Base-by-base conservation (phyloP, 495 filamentous ascomycete genomes). In the Cercophora scortea region DNA sequence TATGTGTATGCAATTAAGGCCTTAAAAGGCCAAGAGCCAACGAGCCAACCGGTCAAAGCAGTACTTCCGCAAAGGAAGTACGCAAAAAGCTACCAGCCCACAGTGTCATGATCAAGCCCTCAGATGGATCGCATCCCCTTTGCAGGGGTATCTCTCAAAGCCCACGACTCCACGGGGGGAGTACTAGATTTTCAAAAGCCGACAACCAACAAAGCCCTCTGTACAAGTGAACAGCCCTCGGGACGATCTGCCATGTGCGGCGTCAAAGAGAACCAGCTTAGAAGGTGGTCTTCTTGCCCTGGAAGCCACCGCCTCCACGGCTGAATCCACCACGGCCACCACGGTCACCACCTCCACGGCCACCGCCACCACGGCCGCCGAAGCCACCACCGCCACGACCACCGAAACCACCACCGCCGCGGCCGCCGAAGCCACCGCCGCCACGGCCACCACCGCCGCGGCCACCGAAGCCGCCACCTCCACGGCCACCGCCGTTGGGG, bases 261-360 rank as follows among this genome's bases (percentile, higher is more conserved):
- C 70, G 19, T 25, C 25, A 25, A 5, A 25, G 34, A n/a, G n/a
- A n/a, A 57, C 32, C 57, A 63, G 54, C 56, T 79, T 86, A 88
- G 68, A 98, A 96, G 58, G 86, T 93, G 69, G 81, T 84, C 83
- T 94, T 95, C 78, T 85, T 86, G 62, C 93, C 93, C 74, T 88
- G 78, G 79, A 91, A 96, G 46, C 79, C 73, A 38, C 74, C 58
- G 47, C 80, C 74, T 47, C 80, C 74, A 48, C 71, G 70, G 34
- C 72, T 63, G 52, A 73, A 69, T 32, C 74, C 60, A 41, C 74
- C 67, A 45, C 73, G 63, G 49, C 61, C 52, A 18, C 60, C 55
- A 41, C 56, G 49, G 47, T 58, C 51, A 18, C 72, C 60, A 49
- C 70, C 59, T 51, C 74, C 64, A 50, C 66, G 58, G 41, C 69